A percentile compares a stretch with the other conserved stretches of the same genome.
These are phyloP conservation scores for Oenanthe javanica DNA, from an alignment of 140 eudicot genomes.

Conservation along the genomic window DNA sequence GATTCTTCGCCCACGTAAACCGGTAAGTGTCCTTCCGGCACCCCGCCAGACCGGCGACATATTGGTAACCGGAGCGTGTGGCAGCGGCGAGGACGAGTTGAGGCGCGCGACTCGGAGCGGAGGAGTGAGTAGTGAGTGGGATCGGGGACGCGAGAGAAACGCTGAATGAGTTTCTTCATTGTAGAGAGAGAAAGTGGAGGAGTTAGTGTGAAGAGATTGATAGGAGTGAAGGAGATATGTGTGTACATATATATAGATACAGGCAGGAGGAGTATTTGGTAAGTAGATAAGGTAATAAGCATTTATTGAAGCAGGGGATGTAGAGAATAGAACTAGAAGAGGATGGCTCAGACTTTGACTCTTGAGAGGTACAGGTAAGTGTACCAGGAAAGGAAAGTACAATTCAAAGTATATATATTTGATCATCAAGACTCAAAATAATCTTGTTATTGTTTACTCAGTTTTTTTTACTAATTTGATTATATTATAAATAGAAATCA, in stretches of 20 bases:
- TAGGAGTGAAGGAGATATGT: background rate
- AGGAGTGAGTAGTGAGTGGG: background rate
- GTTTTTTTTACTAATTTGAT: no score
- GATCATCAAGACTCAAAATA: no score
- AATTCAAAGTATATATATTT: background rate
- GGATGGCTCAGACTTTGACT: no score
- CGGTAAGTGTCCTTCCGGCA: background rate
- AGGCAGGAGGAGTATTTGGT: no score
- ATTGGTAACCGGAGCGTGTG: background rate
- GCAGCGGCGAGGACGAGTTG: background rate
- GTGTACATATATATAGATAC: background rate
- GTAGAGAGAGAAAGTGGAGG: background rate
- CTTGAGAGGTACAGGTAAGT: background rate
- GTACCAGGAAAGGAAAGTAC: background rate
- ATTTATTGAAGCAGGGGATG: no score
- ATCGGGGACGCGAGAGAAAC: background rate
- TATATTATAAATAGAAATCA: no score
- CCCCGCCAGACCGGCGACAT: background rate
- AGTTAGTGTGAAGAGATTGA: background rate
- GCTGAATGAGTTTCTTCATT: background rate
- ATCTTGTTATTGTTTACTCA: no score
- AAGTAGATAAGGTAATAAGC: no score
- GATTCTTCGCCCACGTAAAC: constrained; percentile 1
- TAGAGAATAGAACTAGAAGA: no score
- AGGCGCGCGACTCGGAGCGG: background rate